Evolutionary conservation across 139 green algal species (phyloP).

Genomic region (Chlorella sorokiniana): DNA sequence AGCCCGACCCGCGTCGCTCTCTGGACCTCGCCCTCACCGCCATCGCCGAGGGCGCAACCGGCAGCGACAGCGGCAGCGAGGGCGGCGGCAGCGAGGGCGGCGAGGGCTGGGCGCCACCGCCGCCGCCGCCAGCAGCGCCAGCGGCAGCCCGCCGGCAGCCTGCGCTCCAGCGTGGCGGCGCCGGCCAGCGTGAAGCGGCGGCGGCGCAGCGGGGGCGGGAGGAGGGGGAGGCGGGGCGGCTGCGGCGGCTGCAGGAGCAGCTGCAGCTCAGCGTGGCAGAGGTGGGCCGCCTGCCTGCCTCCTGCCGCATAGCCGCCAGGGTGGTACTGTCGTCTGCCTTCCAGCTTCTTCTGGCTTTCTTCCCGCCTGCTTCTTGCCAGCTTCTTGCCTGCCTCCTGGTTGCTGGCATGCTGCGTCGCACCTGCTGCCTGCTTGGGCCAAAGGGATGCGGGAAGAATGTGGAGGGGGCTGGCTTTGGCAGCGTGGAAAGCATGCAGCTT

Average conservation of each 20-base stretch:
- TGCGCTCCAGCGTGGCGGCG: not conserved
- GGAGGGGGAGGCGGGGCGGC: not conserved
- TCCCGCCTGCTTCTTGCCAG: not conserved
- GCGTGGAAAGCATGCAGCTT: too few relatives aligned
- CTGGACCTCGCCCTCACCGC: not conserved
- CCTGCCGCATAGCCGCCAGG: not conserved
- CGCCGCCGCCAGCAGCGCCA: too few relatives aligned
- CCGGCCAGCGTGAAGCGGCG: not conserved
- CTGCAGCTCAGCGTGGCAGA: not conserved
- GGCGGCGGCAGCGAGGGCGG: not conserved
- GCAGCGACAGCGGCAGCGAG: not conserved
- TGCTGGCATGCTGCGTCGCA: not conserved
- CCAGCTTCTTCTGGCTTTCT: too few relatives aligned
- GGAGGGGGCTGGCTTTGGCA: too few relatives aligned
- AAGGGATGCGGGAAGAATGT: too few relatives aligned
- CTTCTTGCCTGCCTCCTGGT: not conserved
- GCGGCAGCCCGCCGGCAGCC: not conserved
- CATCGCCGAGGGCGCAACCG: not conserved
- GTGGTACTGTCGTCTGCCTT: not conserved
- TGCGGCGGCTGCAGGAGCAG: constrained; percentile 21
- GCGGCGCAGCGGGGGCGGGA: not conserved
- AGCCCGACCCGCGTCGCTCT: constrained; percentile 2
- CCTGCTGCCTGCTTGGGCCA: too few relatives aligned
- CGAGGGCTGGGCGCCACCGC: too few relatives aligned
- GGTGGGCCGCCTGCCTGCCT: not conserved